phyloP scores from a whole-genome alignment of 345 rosid species.

The Eutrema heterophyllum region DNA sequence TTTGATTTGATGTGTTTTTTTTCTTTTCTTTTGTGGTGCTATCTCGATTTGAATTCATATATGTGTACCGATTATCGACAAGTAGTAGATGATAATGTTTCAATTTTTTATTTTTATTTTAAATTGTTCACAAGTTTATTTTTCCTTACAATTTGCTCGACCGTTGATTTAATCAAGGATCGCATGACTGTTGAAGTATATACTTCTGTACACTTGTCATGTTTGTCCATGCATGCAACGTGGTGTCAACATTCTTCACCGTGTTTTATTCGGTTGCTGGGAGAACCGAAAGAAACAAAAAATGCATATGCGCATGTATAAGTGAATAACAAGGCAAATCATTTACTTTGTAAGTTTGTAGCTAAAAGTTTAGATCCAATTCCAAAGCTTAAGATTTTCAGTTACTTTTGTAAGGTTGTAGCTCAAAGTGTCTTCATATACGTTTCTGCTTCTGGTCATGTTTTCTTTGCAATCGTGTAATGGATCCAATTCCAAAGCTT shows the following conservation, averaged over 20 bases:
- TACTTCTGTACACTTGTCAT: background rate
- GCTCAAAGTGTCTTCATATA: background rate
- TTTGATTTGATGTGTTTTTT: background rate
- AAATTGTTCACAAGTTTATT: no score
- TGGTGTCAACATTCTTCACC: background rate
- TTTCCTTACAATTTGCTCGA: background rate
- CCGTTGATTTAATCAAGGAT: background rate
- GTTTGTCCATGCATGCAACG: background rate
- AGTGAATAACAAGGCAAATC: no score
- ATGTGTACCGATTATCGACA: no score
- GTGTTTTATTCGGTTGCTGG: background rate
- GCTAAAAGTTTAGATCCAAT: no score
- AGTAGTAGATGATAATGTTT: no score
- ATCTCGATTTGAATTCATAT: no score
- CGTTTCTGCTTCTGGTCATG: no score
- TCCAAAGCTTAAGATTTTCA: background rate
- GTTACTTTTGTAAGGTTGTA: constrained; percentile 1
- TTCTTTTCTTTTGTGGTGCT: no score
- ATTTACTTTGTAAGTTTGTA: no score
- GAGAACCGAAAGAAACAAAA: background rate
- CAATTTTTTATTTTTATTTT: no score
- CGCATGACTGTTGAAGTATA: background rate
- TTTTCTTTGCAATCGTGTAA: background rate
- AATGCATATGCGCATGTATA: background rate
- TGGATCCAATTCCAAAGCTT: background rate